phyloP scores from a whole-genome alignment of 192 early-diverging fungal genomes.

The Jimgerdemannia lactiflua region DNA sequence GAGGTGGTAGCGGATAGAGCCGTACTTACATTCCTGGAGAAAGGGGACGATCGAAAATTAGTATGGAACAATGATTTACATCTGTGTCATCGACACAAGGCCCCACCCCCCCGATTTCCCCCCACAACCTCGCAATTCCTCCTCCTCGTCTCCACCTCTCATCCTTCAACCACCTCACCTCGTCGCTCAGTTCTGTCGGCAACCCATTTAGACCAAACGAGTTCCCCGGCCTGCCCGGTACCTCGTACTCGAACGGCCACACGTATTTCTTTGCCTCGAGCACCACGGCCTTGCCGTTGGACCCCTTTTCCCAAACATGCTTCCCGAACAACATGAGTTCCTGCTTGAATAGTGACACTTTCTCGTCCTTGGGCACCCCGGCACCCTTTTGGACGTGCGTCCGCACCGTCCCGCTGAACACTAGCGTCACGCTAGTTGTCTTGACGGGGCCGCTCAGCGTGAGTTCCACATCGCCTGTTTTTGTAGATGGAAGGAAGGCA shows the following conservation, averaged over 20 bases:
- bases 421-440: background rate
- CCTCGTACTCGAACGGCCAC: background rate
- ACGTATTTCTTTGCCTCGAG: background rate
- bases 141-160: too few species aligned
- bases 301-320: background rate
- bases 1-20: background rate
- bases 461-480: background rate
- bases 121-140: too few species aligned
- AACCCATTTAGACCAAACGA: background rate
- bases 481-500: background rate
- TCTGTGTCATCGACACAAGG: too few species aligned
- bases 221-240: background rate
- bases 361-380: background rate
- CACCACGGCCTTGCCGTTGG: background rate
- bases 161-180: background rate
- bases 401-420: background rate
- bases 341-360: background rate
- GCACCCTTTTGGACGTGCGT: background rate
- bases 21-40: background rate
- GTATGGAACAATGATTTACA: too few species aligned
- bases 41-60: too few species aligned
- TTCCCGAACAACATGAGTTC: background rate
- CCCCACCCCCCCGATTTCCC: too few species aligned
- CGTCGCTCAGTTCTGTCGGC: background rate
- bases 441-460: background rate